Evolutionary conservation across 495 filamentous ascomycete species (phyloP), one percentile per base, ranked within the genome.

Genomic region (Neurospora sp.): DNA sequence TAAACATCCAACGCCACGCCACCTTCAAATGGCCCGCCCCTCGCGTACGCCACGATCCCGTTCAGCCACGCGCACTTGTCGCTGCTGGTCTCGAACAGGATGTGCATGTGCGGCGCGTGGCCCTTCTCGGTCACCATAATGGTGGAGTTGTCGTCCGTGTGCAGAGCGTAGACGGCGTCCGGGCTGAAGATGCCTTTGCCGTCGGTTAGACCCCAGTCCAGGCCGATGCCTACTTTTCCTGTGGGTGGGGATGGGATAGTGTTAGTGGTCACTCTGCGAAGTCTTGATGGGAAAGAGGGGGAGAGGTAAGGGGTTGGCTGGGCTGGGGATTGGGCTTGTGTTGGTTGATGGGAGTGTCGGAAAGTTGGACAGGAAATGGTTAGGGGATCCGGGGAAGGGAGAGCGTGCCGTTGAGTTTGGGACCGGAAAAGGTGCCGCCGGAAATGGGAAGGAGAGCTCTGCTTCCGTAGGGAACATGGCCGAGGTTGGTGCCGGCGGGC

Each of bases 141-240:
- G 69, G 71, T 70, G 18, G 74, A 72, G 22, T 71, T 44, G 71
- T 77, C 74, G 42, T 31, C 59, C 9, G 76, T 77, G 37, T 73
- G 69, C 14, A 77, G 72, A 8, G 71, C 68, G 72, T 77, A 77
- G 38, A 75, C 69, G 10, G 74, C 72, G 9, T 77, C 76, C 3
- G 74, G 74, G 65, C 72, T 74, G 74, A 77, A 77, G n/a, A 69
- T 59, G 4, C 74, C 74, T 44, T 72, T 73, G 72, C 53, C 12
- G 71, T 75, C 71, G 27, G 71, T 74, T 12, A 76, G 71, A 31
- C 76, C 76, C 76, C 74, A 77, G 76, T 77, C 74, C 0, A 74
- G 69, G 65, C 76, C 76, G 53, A 65, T 40, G 41, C 69, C 37
- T 18, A 76, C 69, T 35, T 70, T 76, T 27, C 18, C 70, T 71